A percentile compares a stretch with the other conserved stretches of the same genome.
These are phyloP conservation scores for Gloeostereum incarnatum DNA, from an alignment of 768 basidiomycete species.

Conservation along the genomic window DNA sequence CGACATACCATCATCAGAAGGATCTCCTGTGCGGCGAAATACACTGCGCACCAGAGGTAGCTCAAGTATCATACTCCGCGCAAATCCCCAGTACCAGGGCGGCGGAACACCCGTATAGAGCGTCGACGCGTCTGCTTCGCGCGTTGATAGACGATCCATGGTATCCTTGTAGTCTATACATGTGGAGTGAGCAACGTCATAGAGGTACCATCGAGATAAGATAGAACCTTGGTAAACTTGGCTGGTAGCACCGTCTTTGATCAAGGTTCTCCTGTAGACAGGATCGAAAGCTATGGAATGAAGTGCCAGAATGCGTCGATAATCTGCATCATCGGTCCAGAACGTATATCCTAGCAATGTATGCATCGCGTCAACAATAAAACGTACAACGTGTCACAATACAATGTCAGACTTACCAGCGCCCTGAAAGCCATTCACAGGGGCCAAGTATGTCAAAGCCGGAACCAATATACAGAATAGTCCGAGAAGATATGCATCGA, in stretches of 20 bases:
- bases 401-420: slow-evolving; percentile 18
- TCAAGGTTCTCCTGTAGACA: slow-evolving; percentile 21
- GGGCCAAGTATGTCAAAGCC: slow-evolving; percentile 20
- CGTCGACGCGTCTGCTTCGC: slow-evolving; percentile 17
- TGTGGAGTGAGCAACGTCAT: neutral
- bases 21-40: neutral
- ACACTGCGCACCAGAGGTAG: slow-evolving; percentile 21
- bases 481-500: slow-evolving; percentile 16
- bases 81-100: slow-evolving; percentile 29
- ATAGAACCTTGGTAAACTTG: no score
- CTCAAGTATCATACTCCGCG: slow-evolving; percentile 17
- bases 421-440: slow-evolving; percentile 23
- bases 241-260: slow-evolving; percentile 25
- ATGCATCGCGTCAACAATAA: neutral
- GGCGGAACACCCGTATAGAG: slow-evolving; percentile 20
- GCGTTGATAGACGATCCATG: slow-evolving; percentile 19
- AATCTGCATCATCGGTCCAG: slow-evolving; percentile 25
- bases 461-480: slow-evolving; percentile 19
- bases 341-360: slow-evolving; percentile 26
- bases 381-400: no score
- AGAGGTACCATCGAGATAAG: slow-evolving; percentile 15
- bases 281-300: slow-evolving; percentile 27
- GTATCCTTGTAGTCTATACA: slow-evolving; percentile 24
- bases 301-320: slow-evolving; percentile 26
- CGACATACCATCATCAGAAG: neutral